Evolutionary conservation across 1,284 basidiomycete species (phyloP).

Genomic region (Neolentinus lepideus): DNA sequence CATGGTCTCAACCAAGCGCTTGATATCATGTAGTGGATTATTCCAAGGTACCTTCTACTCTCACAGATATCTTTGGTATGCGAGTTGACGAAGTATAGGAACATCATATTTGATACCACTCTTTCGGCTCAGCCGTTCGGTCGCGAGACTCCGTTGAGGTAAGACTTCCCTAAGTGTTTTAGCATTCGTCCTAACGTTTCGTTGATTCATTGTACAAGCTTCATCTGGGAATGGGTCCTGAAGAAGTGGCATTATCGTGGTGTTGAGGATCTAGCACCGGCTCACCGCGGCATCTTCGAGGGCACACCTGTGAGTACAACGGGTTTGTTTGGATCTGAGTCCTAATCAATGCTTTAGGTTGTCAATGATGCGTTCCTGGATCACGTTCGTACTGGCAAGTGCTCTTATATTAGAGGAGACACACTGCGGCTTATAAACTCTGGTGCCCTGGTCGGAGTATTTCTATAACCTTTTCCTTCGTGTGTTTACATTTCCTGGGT

Average conservation of each 20-base stretch:
- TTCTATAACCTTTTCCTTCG: too few relatives aligned
- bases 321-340: not conserved
- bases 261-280: conserved; percentile 38
- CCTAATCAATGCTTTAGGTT: conserved; percentile 22
- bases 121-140: conserved; percentile 55
- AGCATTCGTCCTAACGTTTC: too few relatives aligned
- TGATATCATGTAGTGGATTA: conserved; percentile 37
- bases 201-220: conserved; percentile 20
- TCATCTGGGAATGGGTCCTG: conserved; percentile 45
- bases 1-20: too few relatives aligned
- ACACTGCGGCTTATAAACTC: conserved; percentile 33
- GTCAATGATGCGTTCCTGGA: conserved; percentile 52
- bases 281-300: conserved; percentile 35
- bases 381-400: conserved; percentile 41
- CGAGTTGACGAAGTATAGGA: conserved; percentile 17
- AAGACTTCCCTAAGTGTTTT: too few relatives aligned
- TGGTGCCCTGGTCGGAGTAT: conserved; percentile 28
- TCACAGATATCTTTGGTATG: not conserved
- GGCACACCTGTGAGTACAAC: conserved; percentile 32
- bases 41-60: conserved; percentile 24
- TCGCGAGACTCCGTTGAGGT: conserved; percentile 43
- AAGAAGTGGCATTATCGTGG: conserved; percentile 46
- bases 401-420: conserved; percentile 50
- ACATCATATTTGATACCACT: conserved; percentile 45
- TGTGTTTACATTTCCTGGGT: not conserved